These are phyloP conservation scores for Thymus quinquecostatus DNA, from an alignment of 257 asterid species.

Conservation along the genomic window DNA sequence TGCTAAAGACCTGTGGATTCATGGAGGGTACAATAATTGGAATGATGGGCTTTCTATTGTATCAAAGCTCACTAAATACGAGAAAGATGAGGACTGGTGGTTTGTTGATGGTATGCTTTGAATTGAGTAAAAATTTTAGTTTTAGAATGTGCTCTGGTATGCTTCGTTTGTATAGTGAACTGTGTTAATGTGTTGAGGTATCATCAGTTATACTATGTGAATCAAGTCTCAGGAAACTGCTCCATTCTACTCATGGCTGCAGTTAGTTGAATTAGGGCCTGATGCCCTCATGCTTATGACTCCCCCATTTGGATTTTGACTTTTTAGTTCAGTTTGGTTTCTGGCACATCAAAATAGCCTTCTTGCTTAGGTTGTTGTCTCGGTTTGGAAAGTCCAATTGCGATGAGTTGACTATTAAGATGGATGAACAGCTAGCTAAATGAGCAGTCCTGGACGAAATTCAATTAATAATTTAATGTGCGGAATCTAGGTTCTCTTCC, in stretches of 20 bases:
- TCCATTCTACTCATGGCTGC: slow-evolving; percentile 8
- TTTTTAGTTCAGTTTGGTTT: slow-evolving; percentile 12
- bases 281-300: slow-evolving; percentile 7
- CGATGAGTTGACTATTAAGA: neutral
- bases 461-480: neutral
- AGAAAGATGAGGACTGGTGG: slow-evolving; percentile 85
- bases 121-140: slow-evolving; percentile 30
- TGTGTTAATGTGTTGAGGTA: slow-evolving; percentile 13
- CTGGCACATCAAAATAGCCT: slow-evolving; percentile 16
- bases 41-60: slow-evolving; percentile 71
- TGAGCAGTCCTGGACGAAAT: neutral
- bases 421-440: neutral
- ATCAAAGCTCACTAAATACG: slow-evolving; percentile 60
- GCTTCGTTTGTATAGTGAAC: slow-evolving; percentile 22
- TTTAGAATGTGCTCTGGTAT: neutral
- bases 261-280: slow-evolving; percentile 4
- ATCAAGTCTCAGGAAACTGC: slow-evolving; percentile 11
- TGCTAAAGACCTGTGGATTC: slow-evolving; percentile 77
- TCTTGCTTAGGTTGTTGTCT: slow-evolving; percentile 1
- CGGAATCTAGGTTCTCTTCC: slow-evolving; percentile 19
- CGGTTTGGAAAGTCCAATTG: slow-evolving; percentile 9
- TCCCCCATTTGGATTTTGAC: slow-evolving; percentile 8
- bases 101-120: slow-evolving; percentile 68
- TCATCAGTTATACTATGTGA: slow-evolving; percentile 10
- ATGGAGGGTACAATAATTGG: slow-evolving; percentile 94